phyloP scores from a whole-genome alignment of 139 green algal species.

The Chlamydomonas sphaeroides region DNA sequence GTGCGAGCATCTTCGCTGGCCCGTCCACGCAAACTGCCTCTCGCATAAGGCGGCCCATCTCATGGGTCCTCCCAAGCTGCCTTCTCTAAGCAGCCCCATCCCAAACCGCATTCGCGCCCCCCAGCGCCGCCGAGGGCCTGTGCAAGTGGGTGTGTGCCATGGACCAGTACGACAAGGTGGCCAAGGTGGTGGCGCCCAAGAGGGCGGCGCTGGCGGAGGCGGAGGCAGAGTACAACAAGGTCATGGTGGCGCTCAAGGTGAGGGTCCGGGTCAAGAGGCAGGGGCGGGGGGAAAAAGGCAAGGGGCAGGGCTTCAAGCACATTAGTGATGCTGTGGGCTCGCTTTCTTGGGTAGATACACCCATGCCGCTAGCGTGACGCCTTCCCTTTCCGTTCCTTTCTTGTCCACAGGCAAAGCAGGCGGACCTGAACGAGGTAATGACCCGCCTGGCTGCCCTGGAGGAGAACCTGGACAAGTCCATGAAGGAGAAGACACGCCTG shows the following conservation, averaged over 20 bases:
- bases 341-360: no score
- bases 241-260: slow-evolving; percentile 72
- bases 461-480: slow-evolving; percentile 61
- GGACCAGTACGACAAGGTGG: slow-evolving; percentile 83
- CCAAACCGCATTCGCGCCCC: background rate
- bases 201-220: slow-evolving; percentile 74
- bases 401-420: slow-evolving; percentile 70
- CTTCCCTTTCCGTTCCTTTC: no score
- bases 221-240: slow-evolving; percentile 68
- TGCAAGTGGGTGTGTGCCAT: slow-evolving; percentile 88
- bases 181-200: slow-evolving; percentile 83
- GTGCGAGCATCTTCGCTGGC: background rate
- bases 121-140: slow-evolving; percentile 72
- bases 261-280: no score
- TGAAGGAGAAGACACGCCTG: slow-evolving; percentile 66
- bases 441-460: slow-evolving; percentile 80
- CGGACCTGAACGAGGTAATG: slow-evolving; percentile 77
- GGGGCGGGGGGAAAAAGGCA: background rate
- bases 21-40: no score
- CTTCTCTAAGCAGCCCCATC: no score
- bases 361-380: no score
- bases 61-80: no score
- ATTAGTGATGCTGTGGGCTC: no score
- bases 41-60: no score
- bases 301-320: no score